phyloP scores from a whole-genome alignment of 164 flowering plant genomes.

The Tetracentron sinense region DNA sequence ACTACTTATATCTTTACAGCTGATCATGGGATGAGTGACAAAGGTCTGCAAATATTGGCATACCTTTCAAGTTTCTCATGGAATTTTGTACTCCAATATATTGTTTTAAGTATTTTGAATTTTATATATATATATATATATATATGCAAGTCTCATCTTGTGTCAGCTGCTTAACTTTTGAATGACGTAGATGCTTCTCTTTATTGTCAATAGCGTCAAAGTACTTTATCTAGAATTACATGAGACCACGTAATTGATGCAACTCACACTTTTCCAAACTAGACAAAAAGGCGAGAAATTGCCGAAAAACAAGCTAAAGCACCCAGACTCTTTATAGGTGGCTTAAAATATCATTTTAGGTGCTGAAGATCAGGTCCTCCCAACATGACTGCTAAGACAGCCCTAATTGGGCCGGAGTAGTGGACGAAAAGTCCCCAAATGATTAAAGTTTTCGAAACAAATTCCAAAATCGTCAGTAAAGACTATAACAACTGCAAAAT shows the following conservation, averaged over 20 bases:
- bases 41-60: conserved; percentile 50
- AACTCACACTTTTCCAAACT: not conserved
- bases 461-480: too few species aligned
- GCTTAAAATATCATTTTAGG: too few species aligned
- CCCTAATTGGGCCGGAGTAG: too few species aligned
- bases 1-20: conserved; percentile 97
- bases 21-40: conserved; percentile 99
- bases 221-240: not conserved
- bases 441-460: too few species aligned
- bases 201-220: not conserved
- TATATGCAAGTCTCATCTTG: not conserved
- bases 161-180: not conserved
- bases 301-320: not conserved
- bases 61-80: conserved; percentile 1
- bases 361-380: too few species aligned
- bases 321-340: too few species aligned
- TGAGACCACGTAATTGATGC: not conserved
- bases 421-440: too few species aligned
- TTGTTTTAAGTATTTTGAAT: not conserved
- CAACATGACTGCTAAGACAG: too few species aligned
- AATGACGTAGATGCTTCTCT: not conserved
- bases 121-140: not conserved
- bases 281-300: not conserved
- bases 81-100: not conserved
- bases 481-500: too few species aligned